phyloP scores from a whole-genome alignment of 2,329 filamentous ascomycete genomes.

The Botrytis pseudocinerea region DNA sequence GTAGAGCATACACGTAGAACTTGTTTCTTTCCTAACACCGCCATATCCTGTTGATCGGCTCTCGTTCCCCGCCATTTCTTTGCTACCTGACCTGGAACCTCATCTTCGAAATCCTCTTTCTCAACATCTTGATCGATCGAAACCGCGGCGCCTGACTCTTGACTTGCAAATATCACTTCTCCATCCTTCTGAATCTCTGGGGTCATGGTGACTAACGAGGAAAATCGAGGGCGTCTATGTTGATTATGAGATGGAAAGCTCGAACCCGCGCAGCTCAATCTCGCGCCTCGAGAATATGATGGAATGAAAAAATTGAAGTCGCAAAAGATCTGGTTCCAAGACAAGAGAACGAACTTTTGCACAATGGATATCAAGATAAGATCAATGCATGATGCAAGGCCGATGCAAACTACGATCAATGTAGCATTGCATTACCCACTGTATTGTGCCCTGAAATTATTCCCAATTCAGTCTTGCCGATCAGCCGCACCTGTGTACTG shows the following conservation, averaged over 20 bases:
- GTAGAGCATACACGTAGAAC: conserved; percentile 24
- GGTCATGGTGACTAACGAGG: neutral
- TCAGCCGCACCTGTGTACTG: neutral
- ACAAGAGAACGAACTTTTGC: neutral
- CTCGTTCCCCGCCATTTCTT: conserved; percentile 24
- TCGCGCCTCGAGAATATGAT: neutral
- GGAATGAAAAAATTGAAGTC: neutral
- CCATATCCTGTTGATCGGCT: conserved; percentile 27
- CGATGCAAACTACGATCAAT: neutral
- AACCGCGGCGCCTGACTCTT: neutral
- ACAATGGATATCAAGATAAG: neutral
- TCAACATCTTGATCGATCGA: conserved; percentile 27
- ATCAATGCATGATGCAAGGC: neutral
- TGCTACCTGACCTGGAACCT: conserved; percentile 14
- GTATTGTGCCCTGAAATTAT: neutral
- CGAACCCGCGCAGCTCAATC: neutral
- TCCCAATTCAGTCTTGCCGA: neutral
- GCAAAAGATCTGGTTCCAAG: neutral
- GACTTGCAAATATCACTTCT: conserved; percentile 9
- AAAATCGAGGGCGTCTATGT: neutral
- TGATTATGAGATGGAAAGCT: neutral
- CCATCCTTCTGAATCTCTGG: neutral
- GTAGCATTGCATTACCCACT: neutral
- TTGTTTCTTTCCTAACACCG: conserved; percentile 26
- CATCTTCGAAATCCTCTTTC: conserved; percentile 16